phyloP scores from a whole-genome alignment of 23 red algal genomes.

The Pyropia yezoensis region DNA sequence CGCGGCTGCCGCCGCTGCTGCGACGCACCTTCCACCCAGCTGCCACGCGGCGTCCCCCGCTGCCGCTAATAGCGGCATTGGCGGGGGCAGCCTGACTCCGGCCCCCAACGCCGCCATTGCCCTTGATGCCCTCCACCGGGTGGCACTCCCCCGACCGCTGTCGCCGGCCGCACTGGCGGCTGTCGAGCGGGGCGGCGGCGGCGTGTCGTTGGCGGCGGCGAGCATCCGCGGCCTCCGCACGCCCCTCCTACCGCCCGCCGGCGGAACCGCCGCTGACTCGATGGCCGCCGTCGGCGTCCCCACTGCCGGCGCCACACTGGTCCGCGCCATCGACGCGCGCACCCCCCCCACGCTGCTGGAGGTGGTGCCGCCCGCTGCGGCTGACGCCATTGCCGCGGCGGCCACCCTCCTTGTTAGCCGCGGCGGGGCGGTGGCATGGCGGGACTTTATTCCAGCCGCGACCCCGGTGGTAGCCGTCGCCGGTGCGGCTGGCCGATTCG shows the following conservation, averaged over 20 bases:
- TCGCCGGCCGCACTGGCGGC: too few species aligned
- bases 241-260: too few species aligned
- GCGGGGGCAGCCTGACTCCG: too few species aligned
- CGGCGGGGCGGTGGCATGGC: slow-evolving; percentile 39
- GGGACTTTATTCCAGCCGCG: slow-evolving; percentile 34
- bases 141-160: too few species aligned
- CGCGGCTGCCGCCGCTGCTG: too few species aligned
- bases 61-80: too few species aligned
- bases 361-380: neutral
- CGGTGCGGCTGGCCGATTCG: slow-evolving; percentile 28
- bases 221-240: neutral
- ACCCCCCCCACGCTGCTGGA: slow-evolving; percentile 41
- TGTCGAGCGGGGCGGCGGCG: too few species aligned
- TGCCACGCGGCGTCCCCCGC: too few species aligned
- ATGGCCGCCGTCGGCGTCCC: neutral
- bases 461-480: slow-evolving; percentile 34
- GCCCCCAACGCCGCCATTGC: too few species aligned
- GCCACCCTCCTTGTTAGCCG: neutral
- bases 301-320: slow-evolving; percentile 7
- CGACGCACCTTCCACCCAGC: too few species aligned
- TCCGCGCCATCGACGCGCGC: slow-evolving; percentile 39
- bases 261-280: neutral
- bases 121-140: too few species aligned
- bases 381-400: neutral
- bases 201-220: neutral